A percentile compares a stretch with the other conserved stretches of the same genome.
phyloP scores from a whole-genome alignment of 2,329 filamentous ascomycete species.

The Lasiodiplodia hormozganensis region DNA sequence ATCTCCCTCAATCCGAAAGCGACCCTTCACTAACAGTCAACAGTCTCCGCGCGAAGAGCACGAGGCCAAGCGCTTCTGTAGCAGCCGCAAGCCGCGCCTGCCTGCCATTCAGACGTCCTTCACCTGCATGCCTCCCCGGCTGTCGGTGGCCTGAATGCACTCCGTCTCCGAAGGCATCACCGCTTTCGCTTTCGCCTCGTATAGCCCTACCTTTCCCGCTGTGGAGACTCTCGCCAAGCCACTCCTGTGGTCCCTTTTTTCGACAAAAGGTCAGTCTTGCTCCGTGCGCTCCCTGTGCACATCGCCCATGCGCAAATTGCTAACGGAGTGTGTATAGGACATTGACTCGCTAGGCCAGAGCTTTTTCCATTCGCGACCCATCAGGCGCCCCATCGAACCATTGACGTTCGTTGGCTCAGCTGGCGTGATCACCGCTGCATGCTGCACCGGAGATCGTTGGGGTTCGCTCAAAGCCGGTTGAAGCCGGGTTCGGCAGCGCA shows the following conservation, averaged over 20 bases:
- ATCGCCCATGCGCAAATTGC: conserved; percentile 16
- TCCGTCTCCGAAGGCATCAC: background rate
- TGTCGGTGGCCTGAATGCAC: conserved; percentile 18
- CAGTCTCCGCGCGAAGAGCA: background rate
- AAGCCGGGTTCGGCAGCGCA: background rate
- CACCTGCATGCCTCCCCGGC: conserved; percentile 1
- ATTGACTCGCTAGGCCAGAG: conserved; percentile 23
- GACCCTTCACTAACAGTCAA: background rate
- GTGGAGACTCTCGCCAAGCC: conserved; percentile 16
- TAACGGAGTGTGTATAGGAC: conserved; percentile 1
- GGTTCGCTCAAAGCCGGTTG: background rate
- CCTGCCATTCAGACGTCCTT: conserved; percentile 9
- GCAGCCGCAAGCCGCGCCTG: conserved; percentile 11
- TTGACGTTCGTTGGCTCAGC: background rate
- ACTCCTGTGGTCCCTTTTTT: background rate
- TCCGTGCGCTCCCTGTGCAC: conserved; percentile 11
- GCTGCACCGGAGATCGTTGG: background rate
- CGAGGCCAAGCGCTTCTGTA: conserved; percentile 25
- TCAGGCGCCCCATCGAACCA: conserved; percentile 20
- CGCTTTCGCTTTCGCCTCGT: conserved; percentile 10
- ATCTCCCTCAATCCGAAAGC: no score
- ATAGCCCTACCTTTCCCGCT: conserved; percentile 14
- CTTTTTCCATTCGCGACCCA: conserved; percentile 15
- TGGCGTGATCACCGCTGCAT: conserved; percentile 2
- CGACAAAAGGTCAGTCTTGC: conserved; percentile 16